These are phyloP conservation scores for Reutealis trisperma DNA, from an alignment of 345 rosid species.

Conservation along the genomic window DNA sequence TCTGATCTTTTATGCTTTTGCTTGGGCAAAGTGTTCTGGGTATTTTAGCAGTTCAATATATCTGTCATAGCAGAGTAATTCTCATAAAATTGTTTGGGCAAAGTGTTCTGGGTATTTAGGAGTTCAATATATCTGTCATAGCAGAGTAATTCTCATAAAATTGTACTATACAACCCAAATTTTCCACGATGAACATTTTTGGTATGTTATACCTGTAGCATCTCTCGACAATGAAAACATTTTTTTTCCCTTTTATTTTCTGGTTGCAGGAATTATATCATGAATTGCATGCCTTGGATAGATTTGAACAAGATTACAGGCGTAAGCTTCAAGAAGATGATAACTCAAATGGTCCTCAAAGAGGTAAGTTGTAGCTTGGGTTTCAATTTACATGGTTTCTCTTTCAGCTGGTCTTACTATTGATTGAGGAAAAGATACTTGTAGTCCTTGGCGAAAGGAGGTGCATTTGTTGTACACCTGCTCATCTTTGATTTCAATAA, in stretches of 20 bases:
- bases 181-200: neutral
- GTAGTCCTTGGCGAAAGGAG: neutral
- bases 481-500: neutral
- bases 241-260: conserved; percentile 7
- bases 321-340: conserved; percentile 4
- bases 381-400: conserved; percentile 1
- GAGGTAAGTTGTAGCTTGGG: conserved; percentile 16
- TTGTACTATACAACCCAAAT: neutral
- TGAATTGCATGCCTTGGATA: conserved; percentile 31
- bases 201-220: too few species aligned
- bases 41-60: too few species aligned
- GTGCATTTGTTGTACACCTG: neutral
- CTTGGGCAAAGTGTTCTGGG: neutral
- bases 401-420: neutral
- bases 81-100: too few species aligned
- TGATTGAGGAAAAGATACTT: neutral
- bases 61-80: too few species aligned
- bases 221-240: neutral
- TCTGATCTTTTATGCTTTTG: neutral
- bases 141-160: neutral
- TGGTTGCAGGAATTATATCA: conserved; percentile 32
- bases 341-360: neutral
- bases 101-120: too few species aligned
- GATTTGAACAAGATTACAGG: conserved; percentile 24
- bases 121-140: neutral